Evolutionary conservation across 257 asterid species (phyloP), one percentile per base, ranked within the genome.

Genomic region (Eustoma russellianum): DNA sequence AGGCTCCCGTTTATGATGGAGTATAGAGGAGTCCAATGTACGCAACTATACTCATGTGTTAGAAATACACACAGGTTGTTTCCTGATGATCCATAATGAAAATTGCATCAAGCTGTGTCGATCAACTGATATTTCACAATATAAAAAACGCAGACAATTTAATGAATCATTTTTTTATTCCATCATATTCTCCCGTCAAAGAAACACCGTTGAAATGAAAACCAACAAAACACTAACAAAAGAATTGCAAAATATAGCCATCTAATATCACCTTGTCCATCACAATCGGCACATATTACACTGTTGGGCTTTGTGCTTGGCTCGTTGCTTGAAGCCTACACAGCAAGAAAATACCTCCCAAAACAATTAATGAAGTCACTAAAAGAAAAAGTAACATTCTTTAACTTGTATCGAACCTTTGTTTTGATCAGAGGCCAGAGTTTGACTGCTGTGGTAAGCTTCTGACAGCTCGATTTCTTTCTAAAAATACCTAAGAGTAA

Each of bases 201-300:
- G 3, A 3, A 3, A 3, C 3, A 19, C 3, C 28, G 3, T 19
- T 19, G 1, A 3, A 1, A 1, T 3, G 3, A 19, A 19, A 3
- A 19, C 1, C 1, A 19, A 19, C 1, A 19, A 19, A 19, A 19
- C 3, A 2, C 30, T 24, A n/a, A n/a, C n/a, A n/a, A 5, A 35
- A 11, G 47, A 40, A 8, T 3, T 0, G 43, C 2, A 35, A 34
- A 24, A 24, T 24, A 2, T 24, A 24, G 30, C 30, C 30, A 24
- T 24, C 3, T 24, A 24, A 24, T 2, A 62, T 59, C 41, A 73
- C 79, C 79, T 56, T 69, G 68, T 65, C 72, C 75, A 5, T 65
- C 69, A 68, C 79, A 73, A 12, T 68, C 65, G 17, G 61, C 58
- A 53, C 79, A 73, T 19, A 73, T 18, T 14, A 61, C 60, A 56